Evolutionary conservation across 2,329 filamentous ascomycete genomes (phyloP).

Genomic region (Neoascochyta sp.): DNA sequence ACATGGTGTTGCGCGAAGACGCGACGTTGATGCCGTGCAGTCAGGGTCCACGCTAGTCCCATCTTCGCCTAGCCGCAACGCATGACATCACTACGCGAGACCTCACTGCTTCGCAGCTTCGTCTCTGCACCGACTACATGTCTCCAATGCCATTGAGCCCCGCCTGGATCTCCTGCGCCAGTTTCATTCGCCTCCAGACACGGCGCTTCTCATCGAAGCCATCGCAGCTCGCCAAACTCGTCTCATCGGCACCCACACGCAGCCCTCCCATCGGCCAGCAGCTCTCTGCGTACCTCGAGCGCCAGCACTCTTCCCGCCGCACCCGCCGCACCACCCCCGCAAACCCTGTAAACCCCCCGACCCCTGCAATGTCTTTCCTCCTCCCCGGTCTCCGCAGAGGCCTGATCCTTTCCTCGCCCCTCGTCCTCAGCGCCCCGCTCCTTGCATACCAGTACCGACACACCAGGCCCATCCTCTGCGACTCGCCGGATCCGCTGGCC

Average conservation of each 20-base stretch:
- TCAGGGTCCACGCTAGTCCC: constrained; percentile 28
- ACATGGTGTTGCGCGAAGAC: constrained; percentile 18
- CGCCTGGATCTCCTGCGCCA: neutral
- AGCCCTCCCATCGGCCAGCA: constrained; percentile 13
- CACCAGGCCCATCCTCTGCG: constrained; percentile 36
- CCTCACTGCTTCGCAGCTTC: no score
- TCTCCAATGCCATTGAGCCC: constrained; percentile 13
- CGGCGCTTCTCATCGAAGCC: no score
- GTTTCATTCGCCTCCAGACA: neutral
- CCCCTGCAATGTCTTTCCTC: constrained; percentile 36
- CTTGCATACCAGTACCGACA: constrained; percentile 26
- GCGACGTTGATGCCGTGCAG: constrained; percentile 19
- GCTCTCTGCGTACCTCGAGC: constrained; percentile 16
- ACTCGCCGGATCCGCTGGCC: constrained; percentile 30
- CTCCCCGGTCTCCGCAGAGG: constrained; percentile 40
- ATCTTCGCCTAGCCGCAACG: constrained; percentile 18
- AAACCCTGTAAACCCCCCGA: no score
- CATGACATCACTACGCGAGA: constrained; percentile 34
- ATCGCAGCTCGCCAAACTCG: no score
- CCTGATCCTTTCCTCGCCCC: constrained; percentile 35
- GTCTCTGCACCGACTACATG: constrained; percentile 9
- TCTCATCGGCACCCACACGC: no score
- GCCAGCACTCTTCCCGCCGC: constrained; percentile 8
- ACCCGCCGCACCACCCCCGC: neutral
- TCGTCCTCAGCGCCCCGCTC: constrained; percentile 33